Conservation (phyloP, 2,329 filamentous ascomycete genomes). For the Ambrosiella cleistominuta region DNA sequence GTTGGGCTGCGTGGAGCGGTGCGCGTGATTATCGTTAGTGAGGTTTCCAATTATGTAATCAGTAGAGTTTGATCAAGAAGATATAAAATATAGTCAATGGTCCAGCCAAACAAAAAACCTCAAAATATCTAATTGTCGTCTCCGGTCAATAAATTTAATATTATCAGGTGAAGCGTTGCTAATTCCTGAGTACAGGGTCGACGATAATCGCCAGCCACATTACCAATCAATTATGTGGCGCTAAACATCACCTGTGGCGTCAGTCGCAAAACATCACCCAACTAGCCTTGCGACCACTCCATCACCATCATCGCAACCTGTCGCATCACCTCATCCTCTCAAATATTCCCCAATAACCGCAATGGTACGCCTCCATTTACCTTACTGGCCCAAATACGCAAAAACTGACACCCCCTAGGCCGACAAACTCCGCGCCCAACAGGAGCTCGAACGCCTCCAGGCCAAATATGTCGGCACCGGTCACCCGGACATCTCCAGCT, state of each 20-base stretch:
- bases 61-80: background rate
- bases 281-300: background rate
- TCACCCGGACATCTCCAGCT: slow-evolving; percentile 88
- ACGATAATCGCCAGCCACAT: background rate
- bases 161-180: background rate
- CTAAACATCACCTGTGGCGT: background rate
- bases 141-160: background rate
- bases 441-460: slow-evolving; percentile 94
- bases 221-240: background rate
- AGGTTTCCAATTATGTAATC: too few relatives aligned
- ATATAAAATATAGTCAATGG: background rate
- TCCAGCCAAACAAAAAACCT: background rate
- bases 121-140: too few relatives aligned
- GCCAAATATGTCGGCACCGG: slow-evolving; percentile 91
- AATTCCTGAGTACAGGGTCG: background rate
- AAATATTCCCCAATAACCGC: too few relatives aligned
- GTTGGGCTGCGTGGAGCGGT: too few relatives aligned
- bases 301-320: background rate
- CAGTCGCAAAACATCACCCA: background rate
- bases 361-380: too few relatives aligned
- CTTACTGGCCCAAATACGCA: background rate
- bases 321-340: background rate
- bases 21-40: too few relatives aligned
- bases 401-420: slow-evolving; percentile 34
- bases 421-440: slow-evolving; percentile 92